These are phyloP conservation scores for Leptographium procerum DNA, from an alignment of 2,329 filamentous ascomycete species.

Conservation along the genomic window DNA sequence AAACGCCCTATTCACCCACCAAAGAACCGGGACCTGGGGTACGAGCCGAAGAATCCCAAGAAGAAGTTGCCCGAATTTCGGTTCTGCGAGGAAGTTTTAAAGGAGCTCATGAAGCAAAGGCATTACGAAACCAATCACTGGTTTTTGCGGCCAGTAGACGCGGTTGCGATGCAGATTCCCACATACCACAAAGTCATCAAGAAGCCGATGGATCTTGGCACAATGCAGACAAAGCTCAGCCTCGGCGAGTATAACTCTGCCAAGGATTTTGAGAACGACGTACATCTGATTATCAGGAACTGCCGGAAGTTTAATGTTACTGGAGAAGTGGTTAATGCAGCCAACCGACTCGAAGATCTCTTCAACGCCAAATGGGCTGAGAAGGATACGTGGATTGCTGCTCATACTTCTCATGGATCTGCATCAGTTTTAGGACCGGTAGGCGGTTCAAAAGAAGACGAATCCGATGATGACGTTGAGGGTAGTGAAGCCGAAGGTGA, in stretches of 20 bases:
- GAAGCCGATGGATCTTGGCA: slow-evolving; percentile 88
- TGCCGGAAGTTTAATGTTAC: slow-evolving; percentile 76
- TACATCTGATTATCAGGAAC: slow-evolving; percentile 76
- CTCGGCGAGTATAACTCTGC: slow-evolving; percentile 67
- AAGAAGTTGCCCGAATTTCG: slow-evolving; percentile 82
- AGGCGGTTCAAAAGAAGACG: slow-evolving; percentile 57
- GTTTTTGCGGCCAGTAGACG: slow-evolving; percentile 80
- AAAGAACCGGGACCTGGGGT: slow-evolving; percentile 83
- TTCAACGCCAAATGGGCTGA: slow-evolving; percentile 67
- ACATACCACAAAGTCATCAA: slow-evolving; percentile 90
- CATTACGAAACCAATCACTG: slow-evolving; percentile 56
- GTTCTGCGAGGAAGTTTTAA: slow-evolving; percentile 75
- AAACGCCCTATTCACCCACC: slow-evolving; percentile 92
- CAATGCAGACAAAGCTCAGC: slow-evolving; percentile 67
- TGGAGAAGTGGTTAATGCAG: slow-evolving; percentile 30
- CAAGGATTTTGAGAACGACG: slow-evolving; percentile 77
- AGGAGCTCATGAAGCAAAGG: slow-evolving; percentile 65
- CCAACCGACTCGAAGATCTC: slow-evolving; percentile 59
- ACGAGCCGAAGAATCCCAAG: slow-evolving; percentile 71
- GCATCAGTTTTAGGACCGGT: slow-evolving; percentile 2
- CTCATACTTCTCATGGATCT: slow-evolving; percentile 32
- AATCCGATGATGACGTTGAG: slow-evolving; percentile 61
- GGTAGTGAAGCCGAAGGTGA: slow-evolving; percentile 53
- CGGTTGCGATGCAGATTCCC: slow-evolving; percentile 86
- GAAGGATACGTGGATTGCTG: slow-evolving; percentile 71